Evolutionary conservation across 306 rosid genomes (phyloP), one percentile per base, ranked within the genome.

Genomic region (Citrullus colocynthis): DNA sequence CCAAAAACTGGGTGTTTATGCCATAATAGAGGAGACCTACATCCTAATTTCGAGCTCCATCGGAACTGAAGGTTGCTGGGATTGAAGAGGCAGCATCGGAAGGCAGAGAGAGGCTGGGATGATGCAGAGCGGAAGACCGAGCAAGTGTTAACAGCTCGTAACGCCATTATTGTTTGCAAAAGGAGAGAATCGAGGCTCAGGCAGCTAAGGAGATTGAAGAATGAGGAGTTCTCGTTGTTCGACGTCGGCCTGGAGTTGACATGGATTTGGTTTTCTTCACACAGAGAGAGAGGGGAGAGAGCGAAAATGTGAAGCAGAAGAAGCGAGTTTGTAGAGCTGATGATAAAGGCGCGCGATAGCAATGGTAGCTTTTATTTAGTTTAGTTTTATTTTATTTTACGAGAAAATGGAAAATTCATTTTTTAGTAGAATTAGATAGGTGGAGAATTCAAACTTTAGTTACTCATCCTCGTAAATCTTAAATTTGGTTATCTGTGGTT

Each of bases 141-240:
- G 87, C 84, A 83, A 80, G 87, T 77, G 81, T 90, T 83, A 20
- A 84, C 85, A 52, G 93, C 92, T 81, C 93, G 92, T 77, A 92
- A 88, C 48, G 91, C 92, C 97, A 91, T 91, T 36, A 9, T 60
- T 42, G 74, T 21, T 58, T 42, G 77, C 16, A 10, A 48, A 54
- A 59, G 56, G 62, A 75, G n/a, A 64, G 82, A 77, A 59, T 83
- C 78, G 75, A 48, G 51, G 61, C 56, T 81, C 75, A 74, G 24
- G 52, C 1, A 69, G 82, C 10, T 2, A 21, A 20, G 3, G 21
- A 9, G 28, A 77, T 24, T 76, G 49, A 54, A 74, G 63, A 52
- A 54, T 0, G 18, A 4, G 60, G 44, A 51, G 30, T 49, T 73
- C 2, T 51, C 0, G 60, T 28, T 16, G 77, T 32, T 73, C 0